These are phyloP conservation scores for Sarocladium oryzae DNA, from an alignment of 2,329 filamentous ascomycete genomes.

Conservation along the genomic window DNA sequence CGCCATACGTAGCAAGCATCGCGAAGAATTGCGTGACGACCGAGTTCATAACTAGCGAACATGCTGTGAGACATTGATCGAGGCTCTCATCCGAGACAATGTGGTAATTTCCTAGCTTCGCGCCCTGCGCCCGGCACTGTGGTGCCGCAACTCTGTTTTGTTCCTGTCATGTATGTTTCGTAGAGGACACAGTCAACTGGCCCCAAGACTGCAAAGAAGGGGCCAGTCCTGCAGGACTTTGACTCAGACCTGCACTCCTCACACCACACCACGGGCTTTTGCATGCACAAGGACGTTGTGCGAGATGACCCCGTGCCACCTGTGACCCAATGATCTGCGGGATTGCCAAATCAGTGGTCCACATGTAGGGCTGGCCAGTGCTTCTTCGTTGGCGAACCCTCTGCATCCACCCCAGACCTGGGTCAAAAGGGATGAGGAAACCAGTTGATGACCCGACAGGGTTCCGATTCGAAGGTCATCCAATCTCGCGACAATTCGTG, in stretches of 20 bases:
- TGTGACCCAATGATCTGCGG: constrained; percentile 5
- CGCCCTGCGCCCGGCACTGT: background rate
- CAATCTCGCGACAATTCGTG: background rate
- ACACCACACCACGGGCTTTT: background rate
- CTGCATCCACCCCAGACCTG: background rate
- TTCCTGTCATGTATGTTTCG: background rate
- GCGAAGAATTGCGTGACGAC: background rate
- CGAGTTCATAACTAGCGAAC: too few relatives aligned
- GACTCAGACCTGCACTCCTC: constrained; percentile 9
- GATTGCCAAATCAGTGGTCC: background rate
- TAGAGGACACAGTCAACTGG: background rate
- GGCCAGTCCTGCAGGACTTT: background rate
- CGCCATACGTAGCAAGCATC: constrained; percentile 3
- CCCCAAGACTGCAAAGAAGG: background rate
- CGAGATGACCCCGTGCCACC: background rate
- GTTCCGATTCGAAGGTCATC: background rate
- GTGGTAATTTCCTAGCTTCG: too few relatives aligned
- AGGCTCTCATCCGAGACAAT: background rate
- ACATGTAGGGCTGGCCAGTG: constrained; percentile 4
- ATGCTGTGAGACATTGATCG: background rate
- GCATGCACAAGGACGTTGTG: background rate
- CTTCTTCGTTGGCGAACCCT: background rate
- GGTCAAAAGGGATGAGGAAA: background rate
- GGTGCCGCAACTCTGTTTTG: background rate
- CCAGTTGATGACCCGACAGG: background rate